phyloP scores from a whole-genome alignment of 2,329 filamentous ascomycete species.

The Fusarium solani-melongenae region DNA sequence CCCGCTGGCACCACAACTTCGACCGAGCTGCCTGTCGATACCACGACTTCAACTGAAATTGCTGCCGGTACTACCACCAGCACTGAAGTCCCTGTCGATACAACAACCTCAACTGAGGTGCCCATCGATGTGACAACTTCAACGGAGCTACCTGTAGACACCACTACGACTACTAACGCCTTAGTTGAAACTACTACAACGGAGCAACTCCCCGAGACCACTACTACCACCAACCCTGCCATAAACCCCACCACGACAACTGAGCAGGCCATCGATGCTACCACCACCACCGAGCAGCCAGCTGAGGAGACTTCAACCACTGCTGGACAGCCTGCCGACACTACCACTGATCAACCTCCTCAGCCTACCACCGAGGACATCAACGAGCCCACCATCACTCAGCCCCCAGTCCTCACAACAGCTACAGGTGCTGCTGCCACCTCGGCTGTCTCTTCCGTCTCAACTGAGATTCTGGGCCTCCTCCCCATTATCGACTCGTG shows the following conservation, averaged over 20 bases:
- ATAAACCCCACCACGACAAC: background rate
- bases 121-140: background rate
- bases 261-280: background rate
- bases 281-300: background rate
- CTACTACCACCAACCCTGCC: background rate
- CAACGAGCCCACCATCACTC: constrained; percentile 7
- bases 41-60: background rate
- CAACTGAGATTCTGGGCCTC: constrained; percentile 20
- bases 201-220: background rate
- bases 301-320: background rate
- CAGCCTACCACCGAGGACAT: background rate
- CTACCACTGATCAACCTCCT: background rate
- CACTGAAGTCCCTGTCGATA: background rate
- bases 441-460: constrained; percentile 25
- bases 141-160: background rate
- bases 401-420: constrained; percentile 21
- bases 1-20: background rate
- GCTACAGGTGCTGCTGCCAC: constrained; percentile 24
- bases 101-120: background rate
- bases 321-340: background rate
- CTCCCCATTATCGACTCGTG: constrained; percentile 31
- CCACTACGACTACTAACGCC: background rate
- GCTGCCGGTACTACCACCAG: background rate
- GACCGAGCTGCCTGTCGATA: background rate
- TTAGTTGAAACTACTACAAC: background rate